phyloP scores from a whole-genome alignment of 345 rosid species.

The Psidium guajava region DNA sequence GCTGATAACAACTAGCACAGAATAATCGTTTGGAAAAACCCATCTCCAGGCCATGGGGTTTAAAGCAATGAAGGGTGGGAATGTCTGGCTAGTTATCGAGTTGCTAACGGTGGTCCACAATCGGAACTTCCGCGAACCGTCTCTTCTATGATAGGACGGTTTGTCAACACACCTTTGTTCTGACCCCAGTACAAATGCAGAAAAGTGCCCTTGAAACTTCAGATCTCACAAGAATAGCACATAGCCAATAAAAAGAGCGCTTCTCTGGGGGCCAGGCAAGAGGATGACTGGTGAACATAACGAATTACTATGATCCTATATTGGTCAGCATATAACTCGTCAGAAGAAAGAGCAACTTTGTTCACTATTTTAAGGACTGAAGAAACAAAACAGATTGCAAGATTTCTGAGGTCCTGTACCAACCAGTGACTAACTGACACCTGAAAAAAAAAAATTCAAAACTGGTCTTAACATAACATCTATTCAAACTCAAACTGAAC shows the following conservation, averaged over 20 bases:
- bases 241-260: background rate
- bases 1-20: background rate
- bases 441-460: background rate
- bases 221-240: background rate
- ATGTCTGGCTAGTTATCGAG: background rate
- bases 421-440: background rate
- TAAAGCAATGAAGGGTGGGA: background rate
- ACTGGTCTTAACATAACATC: background rate
- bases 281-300: background rate
- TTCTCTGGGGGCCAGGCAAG: background rate
- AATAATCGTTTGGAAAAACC: background rate
- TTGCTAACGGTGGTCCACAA: background rate
- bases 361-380: background rate
- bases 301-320: background rate
- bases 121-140: background rate
- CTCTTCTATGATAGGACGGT: background rate
- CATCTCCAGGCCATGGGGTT: background rate
- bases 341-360: background rate
- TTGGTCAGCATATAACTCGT: background rate
- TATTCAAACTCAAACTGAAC: constrained; percentile 69
- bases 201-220: background rate
- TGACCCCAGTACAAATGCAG: background rate
- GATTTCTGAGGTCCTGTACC: background rate
- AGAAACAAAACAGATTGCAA: background rate
- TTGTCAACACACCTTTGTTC: background rate